Percentiles rank a stretch among this genome's conserved stretches.
Evolutionary conservation across 2,329 filamentous ascomycete genomes (phyloP).

Genomic region (Fusarium oligoseptatum): DNA sequence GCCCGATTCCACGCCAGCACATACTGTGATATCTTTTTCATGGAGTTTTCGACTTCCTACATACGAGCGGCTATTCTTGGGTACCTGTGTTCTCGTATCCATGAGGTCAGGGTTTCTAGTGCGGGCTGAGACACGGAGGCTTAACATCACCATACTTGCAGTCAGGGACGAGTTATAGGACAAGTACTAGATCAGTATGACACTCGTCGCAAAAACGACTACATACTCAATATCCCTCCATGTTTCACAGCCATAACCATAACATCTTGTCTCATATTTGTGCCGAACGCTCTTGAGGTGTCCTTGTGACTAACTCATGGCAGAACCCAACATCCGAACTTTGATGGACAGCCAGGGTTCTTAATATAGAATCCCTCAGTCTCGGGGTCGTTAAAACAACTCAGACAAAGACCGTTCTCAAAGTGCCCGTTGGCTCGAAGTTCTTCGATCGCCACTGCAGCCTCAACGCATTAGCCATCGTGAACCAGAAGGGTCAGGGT

Average conservation of each 20-base stretch:
- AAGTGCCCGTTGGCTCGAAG: too few relatives aligned
- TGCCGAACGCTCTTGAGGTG: not conserved
- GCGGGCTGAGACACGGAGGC: not conserved
- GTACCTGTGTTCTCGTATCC: not conserved
- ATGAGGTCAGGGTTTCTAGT: not conserved
- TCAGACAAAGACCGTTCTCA: too few relatives aligned
- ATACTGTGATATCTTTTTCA: not conserved
- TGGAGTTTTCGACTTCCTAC: not conserved
- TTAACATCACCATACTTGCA: not conserved
- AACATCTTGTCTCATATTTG: not conserved
- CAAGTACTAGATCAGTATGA: not conserved
- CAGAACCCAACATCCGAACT: too few relatives aligned
- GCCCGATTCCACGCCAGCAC: not conserved
- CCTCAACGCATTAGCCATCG: not conserved
- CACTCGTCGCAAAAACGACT: not conserved
- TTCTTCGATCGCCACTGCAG: not conserved
- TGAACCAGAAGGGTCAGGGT: fast-evolving
- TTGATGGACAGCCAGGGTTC: too few relatives aligned
- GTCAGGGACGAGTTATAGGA: not conserved
- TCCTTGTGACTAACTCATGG: too few relatives aligned
- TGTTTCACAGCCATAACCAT: too few relatives aligned
- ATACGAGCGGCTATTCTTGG: not conserved
- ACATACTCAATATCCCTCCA: too few relatives aligned
- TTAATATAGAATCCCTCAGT: too few relatives aligned
- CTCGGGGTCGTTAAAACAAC: too few relatives aligned